These are phyloP conservation scores for Cordyceps fumosorosea DNA, from an alignment of 2,329 filamentous ascomycete genomes.

Conservation along the genomic window DNA sequence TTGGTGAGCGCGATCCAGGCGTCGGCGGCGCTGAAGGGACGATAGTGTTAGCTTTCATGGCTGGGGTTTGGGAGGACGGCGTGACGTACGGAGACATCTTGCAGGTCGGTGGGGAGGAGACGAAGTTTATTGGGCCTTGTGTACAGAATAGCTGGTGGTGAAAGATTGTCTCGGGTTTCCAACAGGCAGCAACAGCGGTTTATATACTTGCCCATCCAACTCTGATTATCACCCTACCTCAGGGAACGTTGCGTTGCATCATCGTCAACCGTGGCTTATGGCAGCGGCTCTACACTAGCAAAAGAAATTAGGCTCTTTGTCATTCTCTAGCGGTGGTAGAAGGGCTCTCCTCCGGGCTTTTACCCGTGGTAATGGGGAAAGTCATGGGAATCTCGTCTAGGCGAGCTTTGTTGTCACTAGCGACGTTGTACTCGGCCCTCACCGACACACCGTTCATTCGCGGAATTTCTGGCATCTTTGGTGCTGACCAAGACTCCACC, in stretches of 20 bases:
- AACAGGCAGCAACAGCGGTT: neutral
- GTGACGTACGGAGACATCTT: neutral
- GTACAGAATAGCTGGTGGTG: no score
- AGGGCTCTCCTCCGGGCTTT: neutral
- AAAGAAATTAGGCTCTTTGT: neutral
- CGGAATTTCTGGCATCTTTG: neutral
- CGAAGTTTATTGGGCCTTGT: neutral
- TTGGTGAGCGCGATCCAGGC: neutral
- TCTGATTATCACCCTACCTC: neutral
- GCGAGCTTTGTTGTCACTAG: neutral
- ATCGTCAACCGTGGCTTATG: neutral
- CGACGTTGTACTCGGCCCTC: neutral
- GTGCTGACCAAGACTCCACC: neutral
- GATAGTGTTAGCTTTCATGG: neutral
- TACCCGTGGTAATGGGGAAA: neutral
- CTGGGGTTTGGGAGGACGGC: neutral
- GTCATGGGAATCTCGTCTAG: neutral
- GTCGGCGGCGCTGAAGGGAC: neutral
- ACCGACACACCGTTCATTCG: neutral
- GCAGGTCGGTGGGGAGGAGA: neutral
- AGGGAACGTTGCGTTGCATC: neutral
- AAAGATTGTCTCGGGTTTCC: neutral
- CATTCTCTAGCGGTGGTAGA: neutral
- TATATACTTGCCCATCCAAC: neutral
- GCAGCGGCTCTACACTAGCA: neutral